These are phyloP conservation scores for Pythium rishiriense DNA, from an alignment of 352 stramenopile species.

Conservation along the genomic window DNA sequence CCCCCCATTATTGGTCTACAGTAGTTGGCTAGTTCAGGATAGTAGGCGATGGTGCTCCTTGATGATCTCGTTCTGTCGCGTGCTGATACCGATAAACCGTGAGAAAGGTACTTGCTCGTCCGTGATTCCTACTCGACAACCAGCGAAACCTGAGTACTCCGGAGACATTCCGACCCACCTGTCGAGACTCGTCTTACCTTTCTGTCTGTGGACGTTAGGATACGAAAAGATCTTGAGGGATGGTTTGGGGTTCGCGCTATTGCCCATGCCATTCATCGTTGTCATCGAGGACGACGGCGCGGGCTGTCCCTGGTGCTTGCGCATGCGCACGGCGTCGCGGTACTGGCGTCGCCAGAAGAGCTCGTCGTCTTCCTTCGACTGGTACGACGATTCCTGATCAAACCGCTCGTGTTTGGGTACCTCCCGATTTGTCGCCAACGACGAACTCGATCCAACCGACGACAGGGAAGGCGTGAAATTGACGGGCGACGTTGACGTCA, in stretches of 20 bases:
- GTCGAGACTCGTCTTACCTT: constrained; percentile 19
- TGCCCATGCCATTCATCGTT: not conserved
- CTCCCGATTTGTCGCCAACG: constrained; percentile 3
- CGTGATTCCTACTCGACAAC: constrained; percentile 31
- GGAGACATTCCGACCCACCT: not conserved
- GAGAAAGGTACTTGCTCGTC: constrained; percentile 69
- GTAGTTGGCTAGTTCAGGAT: constrained; percentile 27
- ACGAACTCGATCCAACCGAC: not conserved
- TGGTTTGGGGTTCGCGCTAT: constrained; percentile 23
- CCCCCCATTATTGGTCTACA: not conserved
- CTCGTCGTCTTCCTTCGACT: constrained; percentile 30
- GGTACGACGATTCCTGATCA: constrained; percentile 32
- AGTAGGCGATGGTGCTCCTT: constrained; percentile 75
- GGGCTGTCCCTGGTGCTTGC: constrained; percentile 26
- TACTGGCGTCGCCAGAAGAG: constrained; percentile 38
- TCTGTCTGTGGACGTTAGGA: constrained; percentile 48
- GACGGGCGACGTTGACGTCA: constrained; percentile 27
- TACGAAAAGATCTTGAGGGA: constrained; percentile 78
- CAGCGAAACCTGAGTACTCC: not conserved
- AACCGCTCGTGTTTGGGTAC: constrained; percentile 33
- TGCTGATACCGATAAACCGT: constrained; percentile 76
- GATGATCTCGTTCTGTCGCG: constrained; percentile 70
- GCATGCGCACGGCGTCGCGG: constrained; percentile 32
- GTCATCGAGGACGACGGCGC: no score
- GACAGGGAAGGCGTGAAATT: constrained; percentile 12